Evolutionary conservation across 2,329 filamentous ascomycete species (phyloP).

Genomic region (Aspergillus vadensis): DNA sequence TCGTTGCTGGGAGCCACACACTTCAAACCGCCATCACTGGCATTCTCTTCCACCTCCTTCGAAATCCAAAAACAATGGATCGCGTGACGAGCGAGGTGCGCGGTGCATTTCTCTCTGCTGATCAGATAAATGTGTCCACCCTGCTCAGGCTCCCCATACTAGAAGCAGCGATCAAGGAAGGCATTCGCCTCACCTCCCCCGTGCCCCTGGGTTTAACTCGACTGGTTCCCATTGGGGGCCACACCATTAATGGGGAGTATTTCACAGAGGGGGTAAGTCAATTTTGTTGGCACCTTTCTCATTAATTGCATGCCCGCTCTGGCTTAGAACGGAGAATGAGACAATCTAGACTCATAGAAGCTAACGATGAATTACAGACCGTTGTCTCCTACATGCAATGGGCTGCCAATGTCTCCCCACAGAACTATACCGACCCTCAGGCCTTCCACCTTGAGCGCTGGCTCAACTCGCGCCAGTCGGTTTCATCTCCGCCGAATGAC

Average conservation of each 20-base stretch:
- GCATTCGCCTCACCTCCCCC: background rate
- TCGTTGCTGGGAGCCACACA: conserved; percentile 4
- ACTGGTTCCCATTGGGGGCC: background rate
- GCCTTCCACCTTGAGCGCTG: background rate
- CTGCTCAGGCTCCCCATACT: background rate
- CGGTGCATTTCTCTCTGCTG: background rate
- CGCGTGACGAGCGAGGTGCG: background rate
- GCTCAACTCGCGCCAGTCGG: background rate
- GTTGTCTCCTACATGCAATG: conserved; percentile 1
- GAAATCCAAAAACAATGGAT: background rate
- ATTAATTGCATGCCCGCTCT: too few relatives aligned
- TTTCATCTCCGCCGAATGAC: background rate
- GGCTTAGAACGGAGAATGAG: too few relatives aligned
- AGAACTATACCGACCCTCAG: background rate
- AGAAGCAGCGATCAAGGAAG: conserved; percentile 1
- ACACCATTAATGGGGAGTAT: background rate
- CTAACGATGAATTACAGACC: background rate
- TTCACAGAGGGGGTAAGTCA: background rate
- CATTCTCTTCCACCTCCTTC: background rate
- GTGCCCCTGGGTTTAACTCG: background rate
- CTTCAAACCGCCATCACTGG: background rate
- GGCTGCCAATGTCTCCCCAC: background rate
- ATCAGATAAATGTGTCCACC: background rate
- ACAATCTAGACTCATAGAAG: background rate
- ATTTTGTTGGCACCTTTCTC: background rate